Percentiles rank a stretch among this genome's conserved stretches.
Conservation (phyloP, 805 yeast species). For the Kazachstania taianensis region DNA sequence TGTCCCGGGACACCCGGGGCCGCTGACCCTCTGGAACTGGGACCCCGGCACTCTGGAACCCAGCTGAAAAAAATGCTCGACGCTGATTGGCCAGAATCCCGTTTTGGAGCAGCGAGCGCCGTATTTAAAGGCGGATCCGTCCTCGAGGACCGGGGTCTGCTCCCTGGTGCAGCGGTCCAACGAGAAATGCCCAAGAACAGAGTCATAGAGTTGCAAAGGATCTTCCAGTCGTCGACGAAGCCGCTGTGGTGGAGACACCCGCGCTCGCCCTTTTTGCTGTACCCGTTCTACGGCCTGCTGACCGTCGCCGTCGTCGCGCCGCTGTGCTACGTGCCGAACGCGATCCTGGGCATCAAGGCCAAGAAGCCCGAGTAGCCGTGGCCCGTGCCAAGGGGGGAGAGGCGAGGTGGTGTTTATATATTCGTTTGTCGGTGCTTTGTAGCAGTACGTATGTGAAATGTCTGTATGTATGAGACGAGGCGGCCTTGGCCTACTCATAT, state of each 20-base stretch:
- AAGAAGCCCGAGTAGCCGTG: constrained; percentile 9
- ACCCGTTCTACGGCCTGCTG: constrained; percentile 72
- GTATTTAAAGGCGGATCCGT: too few species aligned
- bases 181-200: constrained; percentile 31
- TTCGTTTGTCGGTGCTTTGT: neutral
- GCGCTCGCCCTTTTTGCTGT: constrained; percentile 58
- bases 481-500: constrained; percentile 1
- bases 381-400: neutral
- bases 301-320: constrained; percentile 57
- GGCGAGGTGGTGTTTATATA: neutral
- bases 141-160: too few species aligned
- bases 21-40: too few species aligned
- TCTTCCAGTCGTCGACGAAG: constrained; percentile 47
- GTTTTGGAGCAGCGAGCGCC: too few species aligned
- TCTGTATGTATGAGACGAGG: too few species aligned
- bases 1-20: too few species aligned
- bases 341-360: constrained; percentile 58
- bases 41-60: too few species aligned
- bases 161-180: neutral
- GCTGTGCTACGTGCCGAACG: constrained; percentile 61
- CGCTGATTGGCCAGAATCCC: too few species aligned
- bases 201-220: constrained; percentile 48
- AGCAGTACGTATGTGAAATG: too few species aligned
- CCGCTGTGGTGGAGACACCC: constrained; percentile 56
- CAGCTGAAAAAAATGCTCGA: too few species aligned